Base-by-base conservation (phyloP, 2,329 filamentous ascomycete species). In the Alternaria atra region DNA sequence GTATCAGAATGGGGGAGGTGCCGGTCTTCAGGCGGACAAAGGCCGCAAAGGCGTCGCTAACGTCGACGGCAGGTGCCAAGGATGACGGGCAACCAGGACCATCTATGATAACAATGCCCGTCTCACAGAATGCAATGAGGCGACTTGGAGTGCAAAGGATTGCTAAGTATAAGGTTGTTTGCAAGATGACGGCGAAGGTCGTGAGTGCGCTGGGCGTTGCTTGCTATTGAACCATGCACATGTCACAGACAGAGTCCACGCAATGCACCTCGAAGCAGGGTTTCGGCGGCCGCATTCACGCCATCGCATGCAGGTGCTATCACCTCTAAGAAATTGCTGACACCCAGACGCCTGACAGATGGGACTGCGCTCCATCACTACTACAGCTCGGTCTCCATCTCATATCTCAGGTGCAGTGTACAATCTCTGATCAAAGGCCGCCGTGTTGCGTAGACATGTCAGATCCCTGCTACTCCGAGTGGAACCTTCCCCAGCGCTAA, bases 401-500 rank as follows among this genome's bases (percentile, higher is more conserved):
- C 30, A 25, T 17, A 12, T 25, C 32, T 12, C 46, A 37, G 32
- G 30, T 13, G 20, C 32, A 48, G 46, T 25, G 30, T 34, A 10
- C 46, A 34, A 17, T 35, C 17, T 48, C 46, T 23, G 17, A n/a
- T 23, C 27, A 10, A 12, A 48, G 29, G 17, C 20, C 46, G 17
- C 15, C 46, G 29, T 25, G 23, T 43, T 47, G 29, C 25, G 44
- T 39, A 52, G 48, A 52, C 32, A 52, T 39, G 32, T 25, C 17
- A 17, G 17, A 52, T 51, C 56, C 54, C 56, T 63, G 44, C 44
- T n/a, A 7, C 46, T 43, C 42, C 25, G 42, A 46, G 59, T 63
- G 63, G 59, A 55, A 32, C 42, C 44, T 66, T 60, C 61, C 64
- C 64, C 60, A 64, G 64, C 64, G 65, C 67, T 65, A 69, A 55